These are phyloP conservation scores for Penicillium janthinellum DNA, from an alignment of 2,329 filamentous ascomycete species.

Conservation along the genomic window DNA sequence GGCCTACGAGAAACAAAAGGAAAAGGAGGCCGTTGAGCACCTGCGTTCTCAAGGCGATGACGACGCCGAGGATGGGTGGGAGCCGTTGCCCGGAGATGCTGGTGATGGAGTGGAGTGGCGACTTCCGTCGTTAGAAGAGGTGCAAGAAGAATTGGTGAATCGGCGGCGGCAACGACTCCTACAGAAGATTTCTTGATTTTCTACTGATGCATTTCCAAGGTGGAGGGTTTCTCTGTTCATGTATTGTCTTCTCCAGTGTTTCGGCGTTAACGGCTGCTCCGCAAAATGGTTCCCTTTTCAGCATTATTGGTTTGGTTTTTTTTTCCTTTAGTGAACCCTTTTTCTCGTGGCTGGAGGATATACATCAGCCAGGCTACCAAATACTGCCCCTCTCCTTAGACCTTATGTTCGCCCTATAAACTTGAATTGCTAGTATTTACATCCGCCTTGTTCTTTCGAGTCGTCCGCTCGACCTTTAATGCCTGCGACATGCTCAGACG, in stretches of 20 bases:
- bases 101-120: slow-evolving; percentile 83
- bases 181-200: slow-evolving; percentile 67
- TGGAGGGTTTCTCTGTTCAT: slow-evolving; percentile 9
- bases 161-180: slow-evolving; percentile 79
- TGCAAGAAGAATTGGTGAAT: slow-evolving; percentile 91
- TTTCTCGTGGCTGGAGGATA: slow-evolving; percentile 11
- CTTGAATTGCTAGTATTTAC: slow-evolving; percentile 20
- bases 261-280: slow-evolving; percentile 30
- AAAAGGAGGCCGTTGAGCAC: slow-evolving; percentile 75
- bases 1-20: slow-evolving; percentile 78
- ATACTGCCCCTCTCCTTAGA: slow-evolving; percentile 15
- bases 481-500: slow-evolving; percentile 49
- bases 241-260: slow-evolving; percentile 15
- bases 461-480: slow-evolving; percentile 42
- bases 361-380: slow-evolving; percentile 4
- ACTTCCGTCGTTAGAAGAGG: slow-evolving; percentile 83
- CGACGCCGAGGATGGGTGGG: slow-evolving; percentile 70
- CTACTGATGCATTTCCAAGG: background rate
- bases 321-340: slow-evolving; percentile 5
- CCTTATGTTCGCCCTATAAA: slow-evolving; percentile 28
- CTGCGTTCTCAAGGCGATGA: slow-evolving; percentile 63
- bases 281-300: slow-evolving; percentile 18
- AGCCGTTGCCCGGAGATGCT: slow-evolving; percentile 80
- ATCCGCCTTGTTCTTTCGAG: slow-evolving; percentile 31
- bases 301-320: slow-evolving; percentile 1